phyloP scores from a whole-genome alignment of 116 monocot genomes.

The Cymodocea nodosa region DNA sequence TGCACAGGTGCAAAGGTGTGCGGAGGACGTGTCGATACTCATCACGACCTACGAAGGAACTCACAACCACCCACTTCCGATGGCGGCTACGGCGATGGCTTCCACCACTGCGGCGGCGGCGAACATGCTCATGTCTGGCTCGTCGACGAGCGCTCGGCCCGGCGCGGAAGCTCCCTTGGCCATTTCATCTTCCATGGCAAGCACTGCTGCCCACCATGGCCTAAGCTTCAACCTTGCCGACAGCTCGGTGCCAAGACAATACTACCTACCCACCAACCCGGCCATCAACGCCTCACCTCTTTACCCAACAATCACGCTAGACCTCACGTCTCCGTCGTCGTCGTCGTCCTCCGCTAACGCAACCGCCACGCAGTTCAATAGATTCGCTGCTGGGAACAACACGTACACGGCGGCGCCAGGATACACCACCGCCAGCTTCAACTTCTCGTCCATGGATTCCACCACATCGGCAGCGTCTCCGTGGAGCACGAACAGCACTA shows the following conservation, averaged over 20 bases:
- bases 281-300: conserved; percentile 41
- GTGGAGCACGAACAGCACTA: neutral
- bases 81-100: conserved; percentile 70
- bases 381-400: neutral
- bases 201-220: conserved; percentile 8
- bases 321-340: conserved; percentile 17
- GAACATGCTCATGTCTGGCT: conserved; percentile 49
- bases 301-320: conserved; percentile 60
- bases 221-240: conserved; percentile 22
- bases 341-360: neutral
- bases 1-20: conserved; percentile 67
- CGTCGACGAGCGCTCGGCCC: conserved; percentile 14
- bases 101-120: conserved; percentile 75
- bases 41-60: conserved; percentile 87
- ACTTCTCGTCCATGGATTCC: conserved; percentile 1
- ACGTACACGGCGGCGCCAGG: neutral
- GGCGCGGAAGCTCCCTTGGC: conserved; percentile 8
- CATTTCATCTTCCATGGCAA: neutral
- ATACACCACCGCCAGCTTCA: conserved; percentile 3
- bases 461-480: neutral
- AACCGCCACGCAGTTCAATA: neutral
- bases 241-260: conserved; percentile 2
- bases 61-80: conserved; percentile 76
- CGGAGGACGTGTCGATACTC: conserved; percentile 65
- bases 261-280: conserved; percentile 32